These are phyloP conservation scores for Elsinoe perseae DNA, from an alignment of 2,329 filamentous ascomycete genomes.

Conservation along the genomic window DNA sequence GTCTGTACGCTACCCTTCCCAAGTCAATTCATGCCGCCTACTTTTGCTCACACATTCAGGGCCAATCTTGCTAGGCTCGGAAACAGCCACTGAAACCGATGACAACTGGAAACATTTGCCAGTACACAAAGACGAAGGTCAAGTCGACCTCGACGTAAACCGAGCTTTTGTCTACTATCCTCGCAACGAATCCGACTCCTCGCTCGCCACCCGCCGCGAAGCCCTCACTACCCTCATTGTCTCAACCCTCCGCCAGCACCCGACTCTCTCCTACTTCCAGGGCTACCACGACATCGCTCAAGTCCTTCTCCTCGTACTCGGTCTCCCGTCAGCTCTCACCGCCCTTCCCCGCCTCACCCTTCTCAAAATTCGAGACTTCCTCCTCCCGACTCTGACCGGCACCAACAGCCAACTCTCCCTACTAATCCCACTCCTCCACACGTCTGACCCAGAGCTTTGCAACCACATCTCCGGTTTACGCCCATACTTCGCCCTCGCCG, in stretches of 20 bases:
- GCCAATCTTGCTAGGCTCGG: constrained; percentile 49
- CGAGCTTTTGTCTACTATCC: constrained; percentile 98
- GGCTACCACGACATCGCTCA: constrained; percentile 98
- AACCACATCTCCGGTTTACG: constrained; percentile 51
- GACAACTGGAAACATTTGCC: constrained; percentile 57
- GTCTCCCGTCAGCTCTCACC: constrained; percentile 50
- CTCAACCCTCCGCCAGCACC: constrained; percentile 69
- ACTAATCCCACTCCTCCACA: constrained; percentile 70
- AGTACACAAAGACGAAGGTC: constrained; percentile 77
- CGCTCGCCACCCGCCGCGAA: constrained; percentile 62
- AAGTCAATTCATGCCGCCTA: not conserved
- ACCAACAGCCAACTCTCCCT: constrained; percentile 79
- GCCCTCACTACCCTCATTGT: constrained; percentile 76
- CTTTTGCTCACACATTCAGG: constrained; percentile 37
- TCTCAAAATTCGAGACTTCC: constrained; percentile 90
- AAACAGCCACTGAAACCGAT: constrained; percentile 21
- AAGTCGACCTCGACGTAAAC: constrained; percentile 87
- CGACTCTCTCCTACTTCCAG: constrained; percentile 90
- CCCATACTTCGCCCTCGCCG: constrained; percentile 89
- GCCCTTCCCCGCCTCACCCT: constrained; percentile 76
- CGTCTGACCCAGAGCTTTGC: constrained; percentile 63
- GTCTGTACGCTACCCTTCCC: constrained; percentile 57
- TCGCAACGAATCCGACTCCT: constrained; percentile 58
- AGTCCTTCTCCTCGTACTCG: constrained; percentile 81
- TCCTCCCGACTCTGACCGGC: constrained; percentile 79